Evolutionary conservation across 1,139 yeast species (phyloP).

Genomic region (Pneumocystis jirovecii): DNA sequence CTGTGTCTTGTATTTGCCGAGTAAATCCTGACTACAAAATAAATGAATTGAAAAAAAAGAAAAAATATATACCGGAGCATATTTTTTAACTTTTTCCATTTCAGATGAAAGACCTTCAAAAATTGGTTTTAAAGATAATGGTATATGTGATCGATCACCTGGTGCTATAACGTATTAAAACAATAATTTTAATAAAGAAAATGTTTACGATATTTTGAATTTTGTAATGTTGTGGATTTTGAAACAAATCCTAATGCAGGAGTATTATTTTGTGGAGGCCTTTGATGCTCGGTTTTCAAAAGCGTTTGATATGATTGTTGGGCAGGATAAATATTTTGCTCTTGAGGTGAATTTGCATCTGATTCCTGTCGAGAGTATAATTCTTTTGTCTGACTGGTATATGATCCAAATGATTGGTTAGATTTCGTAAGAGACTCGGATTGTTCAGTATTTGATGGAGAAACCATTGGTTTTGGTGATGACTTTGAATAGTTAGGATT

Average conservation of each 20-base stretch:
- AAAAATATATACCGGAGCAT: slow-evolving; percentile 38
- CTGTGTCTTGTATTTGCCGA: slow-evolving; percentile 69
- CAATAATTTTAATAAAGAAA: not conserved
- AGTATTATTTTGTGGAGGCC: slow-evolving; percentile 1
- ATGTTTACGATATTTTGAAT: slow-evolving; percentile 30
- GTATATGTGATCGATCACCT: slow-evolving; percentile 58
- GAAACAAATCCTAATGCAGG: slow-evolving; percentile 13
- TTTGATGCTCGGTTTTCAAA: not conserved
- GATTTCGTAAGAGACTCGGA: slow-evolving; percentile 12
- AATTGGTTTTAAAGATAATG: slow-evolving; percentile 42
- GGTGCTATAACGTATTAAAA: slow-evolving; percentile 23
- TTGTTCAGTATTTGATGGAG: slow-evolving; percentile 2
- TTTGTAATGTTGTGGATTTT: slow-evolving; percentile 26
- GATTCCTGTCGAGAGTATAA: slow-evolving; percentile 15
- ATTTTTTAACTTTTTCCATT: slow-evolving; percentile 51
- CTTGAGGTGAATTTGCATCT: slow-evolving; percentile 19
- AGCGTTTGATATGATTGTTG: slow-evolving; percentile 5
- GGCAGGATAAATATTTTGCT: slow-evolving; percentile 17
- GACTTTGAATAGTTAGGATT: slow-evolving; percentile 4
- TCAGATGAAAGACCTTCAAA: slow-evolving; percentile 40
- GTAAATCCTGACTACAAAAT: slow-evolving; percentile 33
- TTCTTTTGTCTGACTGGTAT: not conserved
- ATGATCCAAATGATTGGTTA: slow-evolving; percentile 10
- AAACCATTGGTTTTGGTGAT: slow-evolving; percentile 7
- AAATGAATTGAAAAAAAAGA: not conserved